phyloP scores from a whole-genome alignment of 495 filamentous ascomycete species.

The Penicillium coffeae region DNA sequence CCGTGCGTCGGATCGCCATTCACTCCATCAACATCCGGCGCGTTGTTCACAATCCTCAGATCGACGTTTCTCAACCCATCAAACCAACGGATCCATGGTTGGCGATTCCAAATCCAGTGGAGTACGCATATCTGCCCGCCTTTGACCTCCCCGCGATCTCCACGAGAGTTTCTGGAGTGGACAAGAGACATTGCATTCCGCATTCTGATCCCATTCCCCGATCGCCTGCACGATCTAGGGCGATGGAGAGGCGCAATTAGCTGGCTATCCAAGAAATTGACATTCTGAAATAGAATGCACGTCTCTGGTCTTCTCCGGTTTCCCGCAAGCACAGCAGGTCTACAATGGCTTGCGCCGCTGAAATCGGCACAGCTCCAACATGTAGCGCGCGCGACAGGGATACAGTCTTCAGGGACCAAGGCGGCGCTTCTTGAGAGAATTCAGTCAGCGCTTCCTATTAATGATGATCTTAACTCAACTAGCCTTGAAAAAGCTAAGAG shows the following conservation, averaged over 20 bases:
- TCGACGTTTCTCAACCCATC: background rate
- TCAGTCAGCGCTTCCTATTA: constrained; percentile 13
- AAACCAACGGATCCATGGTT: too few species aligned
- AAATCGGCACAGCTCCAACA: constrained; percentile 46
- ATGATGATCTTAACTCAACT: background rate
- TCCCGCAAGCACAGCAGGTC: background rate
- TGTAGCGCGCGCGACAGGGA: constrained; percentile 51
- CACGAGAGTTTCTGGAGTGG: too few species aligned
- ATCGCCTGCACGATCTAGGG: background rate
- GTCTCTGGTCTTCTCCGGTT: background rate
- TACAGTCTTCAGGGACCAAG: constrained; percentile 50
- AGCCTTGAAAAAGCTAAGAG: too few species aligned
- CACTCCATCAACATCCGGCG: constrained; percentile 4
- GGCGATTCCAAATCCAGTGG: too few species aligned
- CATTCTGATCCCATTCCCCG: background rate
- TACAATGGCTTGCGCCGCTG: constrained; percentile 34
- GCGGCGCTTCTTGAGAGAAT: constrained; percentile 28
- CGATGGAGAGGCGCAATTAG: background rate
- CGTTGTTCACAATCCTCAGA: background rate
- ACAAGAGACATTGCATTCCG: too few species aligned
- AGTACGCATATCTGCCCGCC: too few species aligned
- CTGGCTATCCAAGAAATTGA: background rate
- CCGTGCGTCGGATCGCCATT: constrained; percentile 8
- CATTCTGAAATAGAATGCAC: background rate
- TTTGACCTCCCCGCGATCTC: too few species aligned